Evolutionary conservation across 1,284 basidiomycete genomes (phyloP).

Genomic region (Singerocomus inundabilis): DNA sequence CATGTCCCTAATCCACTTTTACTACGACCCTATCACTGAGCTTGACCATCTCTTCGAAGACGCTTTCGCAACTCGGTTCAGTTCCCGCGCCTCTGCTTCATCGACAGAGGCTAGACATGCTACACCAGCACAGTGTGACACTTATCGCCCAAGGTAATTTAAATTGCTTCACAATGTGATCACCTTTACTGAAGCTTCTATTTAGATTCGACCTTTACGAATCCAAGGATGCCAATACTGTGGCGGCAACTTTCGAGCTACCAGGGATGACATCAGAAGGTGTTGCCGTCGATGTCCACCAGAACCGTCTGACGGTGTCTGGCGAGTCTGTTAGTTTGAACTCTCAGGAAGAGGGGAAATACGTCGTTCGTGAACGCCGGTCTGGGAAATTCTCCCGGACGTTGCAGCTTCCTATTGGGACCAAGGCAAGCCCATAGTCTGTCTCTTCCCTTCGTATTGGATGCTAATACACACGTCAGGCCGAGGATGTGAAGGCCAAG

Average conservation of each 20-base stretch:
- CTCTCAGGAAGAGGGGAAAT: constrained; percentile 32
- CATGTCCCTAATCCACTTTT: constrained; percentile 12
- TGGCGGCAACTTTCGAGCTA: constrained; percentile 44
- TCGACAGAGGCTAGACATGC: background rate
- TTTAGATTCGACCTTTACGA: constrained; percentile 36
- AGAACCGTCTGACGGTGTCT: constrained; percentile 39
- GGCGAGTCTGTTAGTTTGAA: constrained; percentile 33
- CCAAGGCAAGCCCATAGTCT: constrained; percentile 28
- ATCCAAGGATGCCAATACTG: constrained; percentile 34
- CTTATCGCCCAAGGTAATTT: background rate
- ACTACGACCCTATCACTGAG: constrained; percentile 6
- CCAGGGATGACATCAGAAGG: constrained; percentile 43
- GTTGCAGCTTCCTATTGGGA: constrained; percentile 36
- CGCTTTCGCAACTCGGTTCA: background rate
- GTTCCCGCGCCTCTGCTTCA: background rate
- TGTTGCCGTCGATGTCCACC: too few relatives aligned
- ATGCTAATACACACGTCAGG: constrained; percentile 1
- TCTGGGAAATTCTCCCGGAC: constrained; percentile 30
- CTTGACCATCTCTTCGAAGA: constrained; percentile 15
- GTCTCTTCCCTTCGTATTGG: too few relatives aligned
- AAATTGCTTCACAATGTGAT: accelerated
- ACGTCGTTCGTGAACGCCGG: constrained; percentile 37
- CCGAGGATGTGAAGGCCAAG: constrained; percentile 17
- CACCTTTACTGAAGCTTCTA: background rate
- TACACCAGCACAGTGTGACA: too few relatives aligned